These are phyloP conservation scores for Musa schizocarpa DNA, from an alignment of 176 grass and related monocot genomes.

Conservation along the genomic window DNA sequence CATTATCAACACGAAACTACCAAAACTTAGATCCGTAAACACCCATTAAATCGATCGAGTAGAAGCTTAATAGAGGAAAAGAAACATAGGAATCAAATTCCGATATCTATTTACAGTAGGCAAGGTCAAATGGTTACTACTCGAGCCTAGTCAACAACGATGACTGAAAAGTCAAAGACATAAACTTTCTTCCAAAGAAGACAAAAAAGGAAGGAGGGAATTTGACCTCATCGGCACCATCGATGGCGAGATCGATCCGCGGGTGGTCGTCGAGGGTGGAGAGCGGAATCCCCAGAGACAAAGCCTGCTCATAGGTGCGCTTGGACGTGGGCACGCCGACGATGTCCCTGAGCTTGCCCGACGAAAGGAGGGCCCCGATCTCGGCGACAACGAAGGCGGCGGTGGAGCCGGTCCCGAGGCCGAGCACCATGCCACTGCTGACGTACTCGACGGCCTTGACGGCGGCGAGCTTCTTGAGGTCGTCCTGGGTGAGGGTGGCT, in stretches of 20 bases:
- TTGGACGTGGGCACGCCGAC: slow-evolving; percentile 93
- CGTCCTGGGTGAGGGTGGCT: slow-evolving; percentile 65
- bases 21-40: too few species aligned
- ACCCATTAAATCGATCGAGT: too few species aligned
- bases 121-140: too few species aligned
- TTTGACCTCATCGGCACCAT: slow-evolving; percentile 88
- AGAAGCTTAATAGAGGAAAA: too few species aligned
- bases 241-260: slow-evolving; percentile 76
- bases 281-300: slow-evolving; percentile 78
- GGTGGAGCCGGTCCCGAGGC: slow-evolving; percentile 91
- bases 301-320: slow-evolving; percentile 87
- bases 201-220: background rate
- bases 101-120: too few species aligned
- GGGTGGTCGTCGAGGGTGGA: slow-evolving; percentile 94
- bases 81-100: too few species aligned
- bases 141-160: background rate
- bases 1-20: too few species aligned
- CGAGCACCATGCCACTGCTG: slow-evolving; percentile 85
- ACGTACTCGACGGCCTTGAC: slow-evolving; percentile 88
- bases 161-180: background rate
- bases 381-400: slow-evolving; percentile 89
- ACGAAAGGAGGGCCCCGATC: slow-evolving; percentile 62
- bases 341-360: slow-evolving; percentile 63
- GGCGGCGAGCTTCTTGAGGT: slow-evolving; percentile 85
- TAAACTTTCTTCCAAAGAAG: background rate